Evolutionary conservation across 495 filamentous ascomycete species (phyloP), one percentile per base, ranked within the genome.

Genomic region (Hypoxylon lienhwacheense): DNA sequence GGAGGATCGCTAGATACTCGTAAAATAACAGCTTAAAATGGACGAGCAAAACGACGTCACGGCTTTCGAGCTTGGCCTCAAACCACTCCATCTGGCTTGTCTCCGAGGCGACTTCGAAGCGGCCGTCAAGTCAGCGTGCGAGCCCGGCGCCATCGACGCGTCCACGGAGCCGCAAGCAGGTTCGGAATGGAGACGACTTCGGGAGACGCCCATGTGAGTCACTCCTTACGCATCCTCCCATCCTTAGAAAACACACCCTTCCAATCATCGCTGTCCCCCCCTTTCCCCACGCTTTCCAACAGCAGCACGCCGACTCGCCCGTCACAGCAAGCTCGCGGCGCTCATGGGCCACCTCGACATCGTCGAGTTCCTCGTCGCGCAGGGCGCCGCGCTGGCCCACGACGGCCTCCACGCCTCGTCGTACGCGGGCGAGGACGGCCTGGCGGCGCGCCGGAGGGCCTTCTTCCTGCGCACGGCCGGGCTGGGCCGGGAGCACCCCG

Each of bases 171-270:
- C 52, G 22, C 20, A 34, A 11, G 34, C 19, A 1, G 29, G 47
- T 0, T 21, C 36, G 3, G 58, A 47, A 16, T 37, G 47, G 35
- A 33, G 47, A 1, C 31, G 47, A 1, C 31, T 43, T 31, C 34
- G 41, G 0, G 59, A 62, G 26, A 62, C 59, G 11, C 59, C 59
- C 0, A 56, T 62, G 59, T 62, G 16, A 53, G 59, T 44, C n/a
- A 7, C 12, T n/a, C n/a, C 17, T 44, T 29, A 29, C 26, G 17
- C 16, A 1, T 35, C 3, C 5, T 12, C 2, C 6, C 32, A 15
- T 7, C 14, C n/a, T 35, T 11, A 33, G 0, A 5, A 7, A 12
- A 16, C n/a, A n/a, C n/a, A n/a, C n/a, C n/a, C 8, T 29, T 20
- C 3, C 10, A 11, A 20, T 44, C 16, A 12, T 8, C 4, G 12